phyloP scores from a whole-genome alignment of 1,284 basidiomycete species.

The Tremellales sp. region DNA sequence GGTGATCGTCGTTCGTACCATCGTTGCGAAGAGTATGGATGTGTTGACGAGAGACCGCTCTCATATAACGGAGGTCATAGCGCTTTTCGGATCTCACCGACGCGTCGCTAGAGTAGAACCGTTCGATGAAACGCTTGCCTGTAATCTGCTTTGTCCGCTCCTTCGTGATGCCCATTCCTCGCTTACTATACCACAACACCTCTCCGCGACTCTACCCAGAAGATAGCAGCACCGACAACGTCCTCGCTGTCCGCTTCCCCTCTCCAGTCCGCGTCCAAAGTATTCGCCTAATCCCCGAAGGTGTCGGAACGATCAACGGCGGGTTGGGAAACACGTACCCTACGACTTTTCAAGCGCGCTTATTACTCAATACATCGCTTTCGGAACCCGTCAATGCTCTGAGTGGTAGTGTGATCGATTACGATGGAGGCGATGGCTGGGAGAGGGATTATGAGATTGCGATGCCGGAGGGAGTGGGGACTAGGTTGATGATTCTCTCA shows the following conservation, averaged over 20 bases:
- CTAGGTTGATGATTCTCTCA: not conserved
- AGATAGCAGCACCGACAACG: not conserved
- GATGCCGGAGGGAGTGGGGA: conserved; percentile 7
- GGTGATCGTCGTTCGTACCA: too few relatives aligned
- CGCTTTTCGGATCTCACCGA: too few relatives aligned
- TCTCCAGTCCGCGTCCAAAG: conserved; percentile 2
- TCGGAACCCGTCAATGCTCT: conserved; percentile 6
- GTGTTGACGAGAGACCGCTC: too few relatives aligned
- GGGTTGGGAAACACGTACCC: not conserved
- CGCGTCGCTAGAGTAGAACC: too few relatives aligned
- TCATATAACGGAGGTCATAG: too few relatives aligned
- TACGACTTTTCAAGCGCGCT: not conserved
- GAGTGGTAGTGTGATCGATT: not conserved
- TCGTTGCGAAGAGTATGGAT: too few relatives aligned
- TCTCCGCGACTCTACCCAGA: not conserved
- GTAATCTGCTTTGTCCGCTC: too few relatives aligned
- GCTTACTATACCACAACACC: not conserved
- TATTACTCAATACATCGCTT: conserved; percentile 5
- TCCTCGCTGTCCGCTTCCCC: not conserved
- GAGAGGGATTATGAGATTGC: conserved; percentile 2
- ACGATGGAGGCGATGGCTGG: not conserved
- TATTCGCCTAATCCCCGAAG: conserved; percentile 6
- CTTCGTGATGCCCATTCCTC: not conserved
- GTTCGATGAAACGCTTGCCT: too few relatives aligned
- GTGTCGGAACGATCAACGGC: conserved; percentile 1